A percentile compares a stretch with the other conserved stretches of the same genome.
Evolutionary conservation across 306 rosid genomes (phyloP).

Genomic region (Prinsepia uniflora): DNA sequence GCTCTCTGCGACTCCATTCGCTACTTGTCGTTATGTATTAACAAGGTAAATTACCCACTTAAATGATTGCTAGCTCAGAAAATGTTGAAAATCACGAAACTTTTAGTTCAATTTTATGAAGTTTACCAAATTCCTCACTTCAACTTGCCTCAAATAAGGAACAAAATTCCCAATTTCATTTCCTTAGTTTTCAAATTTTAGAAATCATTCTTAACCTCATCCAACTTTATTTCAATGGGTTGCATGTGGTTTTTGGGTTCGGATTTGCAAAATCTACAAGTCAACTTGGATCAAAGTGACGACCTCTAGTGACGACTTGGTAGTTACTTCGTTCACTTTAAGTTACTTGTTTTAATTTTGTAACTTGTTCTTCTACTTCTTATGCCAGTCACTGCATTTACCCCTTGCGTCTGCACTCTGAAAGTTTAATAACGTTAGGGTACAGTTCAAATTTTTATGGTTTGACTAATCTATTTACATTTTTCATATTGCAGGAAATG

Average conservation of each 20-base stretch:
- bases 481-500: conserved; percentile 49
- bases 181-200: conserved; percentile 8
- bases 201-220: not conserved
- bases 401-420: not conserved
- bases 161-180: not conserved
- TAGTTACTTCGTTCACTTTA: not conserved
- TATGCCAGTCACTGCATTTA: not conserved
- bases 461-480: conserved; percentile 17
- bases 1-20: not conserved
- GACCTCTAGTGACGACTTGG: no score
- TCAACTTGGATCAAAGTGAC: conserved; percentile 6
- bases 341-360: no score
- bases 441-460: not conserved
- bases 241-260: not conserved
- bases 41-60: not conserved
- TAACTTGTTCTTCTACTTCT: not conserved
- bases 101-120: not conserved
- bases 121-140: not conserved
- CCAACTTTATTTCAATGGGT: not conserved
- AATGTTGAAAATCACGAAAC: not conserved
- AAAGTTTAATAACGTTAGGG: not conserved
- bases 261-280: not conserved
- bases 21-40: not conserved
- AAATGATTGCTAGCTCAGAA: not conserved
- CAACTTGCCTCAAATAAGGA: not conserved